Evolutionary conservation across 768 basidiomycete genomes (phyloP).

Genomic region (Lyophyllum semitale): DNA sequence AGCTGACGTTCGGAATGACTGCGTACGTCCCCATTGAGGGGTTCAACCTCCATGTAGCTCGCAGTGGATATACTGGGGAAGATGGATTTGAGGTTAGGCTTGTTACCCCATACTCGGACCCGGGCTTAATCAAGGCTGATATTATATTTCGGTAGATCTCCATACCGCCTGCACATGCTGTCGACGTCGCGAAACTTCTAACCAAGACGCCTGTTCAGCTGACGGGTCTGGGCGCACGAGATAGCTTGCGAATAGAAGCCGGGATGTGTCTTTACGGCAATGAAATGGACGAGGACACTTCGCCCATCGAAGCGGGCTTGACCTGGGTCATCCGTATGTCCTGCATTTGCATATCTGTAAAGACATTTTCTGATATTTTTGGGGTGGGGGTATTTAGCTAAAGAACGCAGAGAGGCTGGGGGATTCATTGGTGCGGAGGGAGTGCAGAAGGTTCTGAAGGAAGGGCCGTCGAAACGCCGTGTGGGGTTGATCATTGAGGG

Average conservation of each 20-base stretch:
- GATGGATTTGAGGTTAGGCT: slow-evolving; percentile 89
- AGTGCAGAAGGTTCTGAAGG: slow-evolving; percentile 75
- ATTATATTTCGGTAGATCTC: slow-evolving; percentile 64
- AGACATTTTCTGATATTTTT: neutral
- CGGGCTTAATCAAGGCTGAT: neutral
- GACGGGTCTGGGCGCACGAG: slow-evolving; percentile 89
- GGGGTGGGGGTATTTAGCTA: slow-evolving; percentile 51
- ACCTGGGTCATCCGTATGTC: slow-evolving; percentile 88
- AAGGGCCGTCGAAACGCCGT: slow-evolving; percentile 75
- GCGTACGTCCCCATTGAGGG: slow-evolving; percentile 80
- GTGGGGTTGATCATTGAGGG: slow-evolving; percentile 84
- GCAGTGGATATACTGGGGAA: slow-evolving; percentile 97
- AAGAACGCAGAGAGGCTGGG: slow-evolving; percentile 71
- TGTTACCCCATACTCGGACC: neutral
- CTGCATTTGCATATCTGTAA: neutral
- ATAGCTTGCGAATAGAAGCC: slow-evolving; percentile 92
- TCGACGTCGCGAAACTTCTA: slow-evolving; percentile 70
- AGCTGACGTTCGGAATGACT: slow-evolving; percentile 83
- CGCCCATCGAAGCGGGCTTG: slow-evolving; percentile 89
- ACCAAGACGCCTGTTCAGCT: slow-evolving; percentile 71
- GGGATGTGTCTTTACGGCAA: slow-evolving; percentile 97
- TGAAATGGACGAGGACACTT: slow-evolving; percentile 85
- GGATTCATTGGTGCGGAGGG: slow-evolving; percentile 79
- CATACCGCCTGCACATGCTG: slow-evolving; percentile 76
- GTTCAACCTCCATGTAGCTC: slow-evolving; percentile 82